Base-by-base conservation (phyloP, 495 filamentous ascomycete species). In the Penicillium samsonianum region DNA sequence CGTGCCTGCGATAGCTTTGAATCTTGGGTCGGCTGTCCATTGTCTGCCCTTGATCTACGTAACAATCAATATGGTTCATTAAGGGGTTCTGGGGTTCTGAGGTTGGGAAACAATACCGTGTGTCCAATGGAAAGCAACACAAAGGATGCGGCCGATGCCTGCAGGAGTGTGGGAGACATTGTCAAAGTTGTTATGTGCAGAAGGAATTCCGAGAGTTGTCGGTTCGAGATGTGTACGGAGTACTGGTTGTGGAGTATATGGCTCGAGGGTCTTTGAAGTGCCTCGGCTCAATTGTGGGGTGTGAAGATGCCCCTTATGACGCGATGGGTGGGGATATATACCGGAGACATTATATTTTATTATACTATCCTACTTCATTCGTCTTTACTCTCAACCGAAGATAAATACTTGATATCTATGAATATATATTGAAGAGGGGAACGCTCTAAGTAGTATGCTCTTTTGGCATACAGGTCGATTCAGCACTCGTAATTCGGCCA, bases 11-110 rank as follows among this genome's bases (percentile, higher is more conserved):
- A 67, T 67, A 14, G 51, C 51, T 45, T 62, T 65, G 26, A 67
- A 71, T 22, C 47, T 41, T 16, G 66, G 64, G 35, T 71, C 67
- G 17, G 68, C 44, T 17, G 60, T 67, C 68, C 68, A 71, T 47
- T 71, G 30, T 40, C 26, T 58, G 2, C 68, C 68, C 0, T 45
- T 38, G 53, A 65, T 35, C 62, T 65, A 20, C 10, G 2, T 4
- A 46, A 42, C 11, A 33, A 28, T 49, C 30, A 41, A 40, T 45
- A 31, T 37, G 11, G 25, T 16, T 19, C 12, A 23, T 33, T 42
- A 37, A 41, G 17, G 19, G n/a, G n/a, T n/a, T n/a, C n/a, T n/a
- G 53, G 25, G 26, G 12, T 31, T 8, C 38, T 12, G 11, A 45
- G 19, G 17, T 14, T n/a, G n/a, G n/a, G n/a, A n/a, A 16, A 49